Base-by-base conservation (phyloP, 192 early-diverging fungal genomes). In the Backusella tarrabulga region DNA sequence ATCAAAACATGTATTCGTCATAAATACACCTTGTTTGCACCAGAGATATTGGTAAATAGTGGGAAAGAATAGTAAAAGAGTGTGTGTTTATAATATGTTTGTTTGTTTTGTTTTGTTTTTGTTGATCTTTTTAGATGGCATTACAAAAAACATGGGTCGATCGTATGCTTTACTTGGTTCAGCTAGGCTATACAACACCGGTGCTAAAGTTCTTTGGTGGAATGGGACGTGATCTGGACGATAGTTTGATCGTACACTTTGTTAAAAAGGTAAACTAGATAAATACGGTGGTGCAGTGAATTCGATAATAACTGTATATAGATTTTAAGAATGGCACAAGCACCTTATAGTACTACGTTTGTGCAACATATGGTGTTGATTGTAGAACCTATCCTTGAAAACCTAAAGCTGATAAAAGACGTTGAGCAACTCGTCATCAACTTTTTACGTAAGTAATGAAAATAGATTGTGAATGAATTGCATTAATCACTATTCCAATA, bases 211-310 rank as follows among this genome's bases (percentile, higher is more conserved):
- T 92, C 75, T 86, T 94, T 68, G 73, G 76, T 35, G 71, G 79
- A 3, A 81, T 81, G 29, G 84, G 79, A 1, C 84, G 85, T n/a
- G 80, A 83, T 23, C 81, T 92, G 34, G 92, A 94, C 66, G 90
- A 94, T 82, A 92, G 88, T 54, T 80, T 92, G 41, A 83, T 88
- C 46, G 86, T 90, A 29, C 90, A 93, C 82, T 92, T 92, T 86
- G 85, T 94, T 8, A 80, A 85, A 52, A 86, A 82, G 77, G 86
- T 85, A 66, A 77, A 12, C 1, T 11, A 3, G 14, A 68, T 34
- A 68, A 35, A 68, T 15, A 35, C 4, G 36, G 29, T 19, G 67
- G 11, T 60, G 6, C 1, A 23, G 4, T 60, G 21, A 32, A 26
- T 14, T 60, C 11, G 8, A 21, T 26, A 42, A 35, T 17, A 71